A percentile compares a stretch with the other conserved stretches of the same genome.
These are phyloP conservation scores for Globisporangium recalcitrans DNA, from an alignment of 352 stramenopile species.

Conservation along the genomic window DNA sequence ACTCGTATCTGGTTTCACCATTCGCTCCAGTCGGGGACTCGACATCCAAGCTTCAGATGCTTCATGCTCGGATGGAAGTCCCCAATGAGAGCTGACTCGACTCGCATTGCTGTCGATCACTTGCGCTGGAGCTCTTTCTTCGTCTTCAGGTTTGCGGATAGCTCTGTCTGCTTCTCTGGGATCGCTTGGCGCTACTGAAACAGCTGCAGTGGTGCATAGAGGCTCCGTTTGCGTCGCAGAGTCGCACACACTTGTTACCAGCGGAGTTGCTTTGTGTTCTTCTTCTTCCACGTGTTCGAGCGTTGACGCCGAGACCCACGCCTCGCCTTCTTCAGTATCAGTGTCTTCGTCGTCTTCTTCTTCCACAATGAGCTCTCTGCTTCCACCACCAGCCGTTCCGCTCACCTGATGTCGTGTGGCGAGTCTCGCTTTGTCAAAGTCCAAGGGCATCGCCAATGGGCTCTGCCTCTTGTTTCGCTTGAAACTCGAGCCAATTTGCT, in stretches of 20 bases:
- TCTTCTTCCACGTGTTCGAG: background rate
- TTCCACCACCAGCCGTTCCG: too few species aligned
- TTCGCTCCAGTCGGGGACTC: too few species aligned
- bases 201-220: background rate
- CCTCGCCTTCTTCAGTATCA: background rate
- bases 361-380: slow-evolving; percentile 7
- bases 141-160: background rate
- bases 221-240: background rate
- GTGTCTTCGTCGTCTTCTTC: slow-evolving; percentile 3
- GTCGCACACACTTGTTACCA: background rate
- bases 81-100: background rate
- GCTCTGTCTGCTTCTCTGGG: background rate
- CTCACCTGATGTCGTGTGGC: background rate
- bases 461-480: slow-evolving; percentile 9
- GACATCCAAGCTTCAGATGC: background rate
- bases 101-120: background rate
- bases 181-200: background rate
- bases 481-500: background rate
- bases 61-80: background rate
- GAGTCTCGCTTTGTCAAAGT: background rate
- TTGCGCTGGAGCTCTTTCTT: background rate
- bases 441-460: slow-evolving; percentile 31
- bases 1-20: background rate
- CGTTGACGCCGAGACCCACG: too few species aligned
- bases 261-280: too few species aligned